Conservation (phyloP, 1,284 basidiomycete species). For the Serendipita sp. region DNA sequence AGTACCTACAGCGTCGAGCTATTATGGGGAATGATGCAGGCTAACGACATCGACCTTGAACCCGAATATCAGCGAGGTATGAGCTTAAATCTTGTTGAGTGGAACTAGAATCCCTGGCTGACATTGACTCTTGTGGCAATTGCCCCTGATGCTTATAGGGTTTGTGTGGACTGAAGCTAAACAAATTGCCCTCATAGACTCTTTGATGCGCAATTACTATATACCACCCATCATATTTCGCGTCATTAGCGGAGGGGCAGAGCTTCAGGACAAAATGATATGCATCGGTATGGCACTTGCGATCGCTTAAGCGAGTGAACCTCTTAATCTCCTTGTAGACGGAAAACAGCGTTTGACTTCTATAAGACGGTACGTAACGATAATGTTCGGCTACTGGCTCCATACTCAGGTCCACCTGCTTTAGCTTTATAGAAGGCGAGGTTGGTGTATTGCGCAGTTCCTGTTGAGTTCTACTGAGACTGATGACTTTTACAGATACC, state of each 20-base stretch:
- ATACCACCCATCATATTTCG: constrained; percentile 63
- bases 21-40: constrained; percentile 48
- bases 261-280: constrained; percentile 11
- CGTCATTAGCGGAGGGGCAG: constrained; percentile 7
- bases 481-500: constrained; percentile 6
- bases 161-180: constrained; percentile 59
- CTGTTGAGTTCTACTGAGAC: constrained; percentile 2
- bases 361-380: constrained; percentile 13
- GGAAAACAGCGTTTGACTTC: constrained; percentile 16
- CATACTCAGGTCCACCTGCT: neutral
- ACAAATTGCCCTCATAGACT: constrained; percentile 58
- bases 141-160: constrained; percentile 26
- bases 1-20: constrained; percentile 56
- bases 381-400: neutral
- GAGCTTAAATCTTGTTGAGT: constrained; percentile 9
- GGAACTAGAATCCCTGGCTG: neutral
- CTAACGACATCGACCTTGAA: constrained; percentile 45
- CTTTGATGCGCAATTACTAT: constrained; percentile 58
- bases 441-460: neutral
- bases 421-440: neutral
- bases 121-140: neutral
- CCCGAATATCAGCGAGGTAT: constrained; percentile 64
- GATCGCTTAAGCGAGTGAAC: neutral
- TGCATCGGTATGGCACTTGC: neutral
- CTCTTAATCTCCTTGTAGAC: constrained; percentile 10